Evolutionary conservation across 2,329 filamentous ascomycete species (phyloP).

Genomic region (Trichoderma endophyticum): DNA sequence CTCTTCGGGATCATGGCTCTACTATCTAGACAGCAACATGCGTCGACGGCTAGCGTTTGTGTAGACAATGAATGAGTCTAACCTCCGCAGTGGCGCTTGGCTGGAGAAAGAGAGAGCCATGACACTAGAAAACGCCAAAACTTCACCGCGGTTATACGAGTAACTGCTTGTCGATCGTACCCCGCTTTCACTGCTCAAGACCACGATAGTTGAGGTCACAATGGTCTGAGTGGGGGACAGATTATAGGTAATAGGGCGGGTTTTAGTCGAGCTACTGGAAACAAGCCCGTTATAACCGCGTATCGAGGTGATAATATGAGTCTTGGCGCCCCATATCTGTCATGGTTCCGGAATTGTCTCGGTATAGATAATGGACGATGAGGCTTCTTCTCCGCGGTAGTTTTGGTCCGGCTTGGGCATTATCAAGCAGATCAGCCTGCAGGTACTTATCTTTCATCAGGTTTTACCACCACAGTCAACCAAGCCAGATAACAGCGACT

Average conservation of each 20-base stretch:
- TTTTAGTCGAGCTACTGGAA: neutral
- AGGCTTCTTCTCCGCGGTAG: neutral
- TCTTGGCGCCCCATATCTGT: neutral
- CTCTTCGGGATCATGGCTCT: neutral
- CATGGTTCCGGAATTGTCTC: slow-evolving; percentile 1
- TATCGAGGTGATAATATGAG: neutral
- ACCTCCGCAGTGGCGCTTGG: slow-evolving; percentile 5
- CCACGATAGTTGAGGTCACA: neutral
- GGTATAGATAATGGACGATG: neutral
- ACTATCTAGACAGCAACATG: neutral
- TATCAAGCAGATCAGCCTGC: neutral
- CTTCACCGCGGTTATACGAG: neutral
- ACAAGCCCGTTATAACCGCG: neutral
- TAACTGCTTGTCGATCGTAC: slow-evolving; percentile 8
- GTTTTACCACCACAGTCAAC: neutral
- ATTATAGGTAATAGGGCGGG: neutral
- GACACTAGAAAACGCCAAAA: neutral
- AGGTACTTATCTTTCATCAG: neutral
- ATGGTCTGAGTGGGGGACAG: slow-evolving; percentile 7
- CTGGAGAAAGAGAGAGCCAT: neutral
- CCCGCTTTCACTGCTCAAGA: neutral
- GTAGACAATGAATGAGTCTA: neutral
- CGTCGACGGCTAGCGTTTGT: neutral
- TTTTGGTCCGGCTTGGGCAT: neutral
- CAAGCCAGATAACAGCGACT: neutral